These are phyloP conservation scores for Eucalyptus grandis DNA, from an alignment of 345 rosid genomes.

Conservation along the genomic window DNA sequence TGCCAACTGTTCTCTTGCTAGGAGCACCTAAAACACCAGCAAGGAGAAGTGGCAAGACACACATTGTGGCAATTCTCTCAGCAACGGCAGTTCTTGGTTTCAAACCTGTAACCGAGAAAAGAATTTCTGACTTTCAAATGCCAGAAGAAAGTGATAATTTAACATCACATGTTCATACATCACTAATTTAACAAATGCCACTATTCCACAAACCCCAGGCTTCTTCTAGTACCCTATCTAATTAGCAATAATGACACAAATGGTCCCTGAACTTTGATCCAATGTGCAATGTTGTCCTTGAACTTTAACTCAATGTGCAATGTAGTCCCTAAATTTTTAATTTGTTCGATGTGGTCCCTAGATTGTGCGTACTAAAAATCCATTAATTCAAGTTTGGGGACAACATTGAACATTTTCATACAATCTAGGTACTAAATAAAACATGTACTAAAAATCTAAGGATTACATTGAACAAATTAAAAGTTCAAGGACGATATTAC, in stretches of 20 bases:
- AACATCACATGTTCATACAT: neutral
- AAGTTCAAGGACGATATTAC: too few species aligned
- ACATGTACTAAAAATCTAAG: too few species aligned
- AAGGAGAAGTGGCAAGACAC: conserved; percentile 81
- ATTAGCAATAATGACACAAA: neutral
- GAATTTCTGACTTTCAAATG: neutral
- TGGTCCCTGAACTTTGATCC: neutral
- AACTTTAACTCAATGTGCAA: too few species aligned
- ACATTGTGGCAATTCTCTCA: conserved; percentile 60
- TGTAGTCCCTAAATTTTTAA: too few species aligned
- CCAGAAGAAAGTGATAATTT: neutral
- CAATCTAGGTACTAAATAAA: too few species aligned
- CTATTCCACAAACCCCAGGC: neutral
- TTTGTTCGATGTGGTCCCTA: neutral
- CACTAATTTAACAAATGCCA: neutral
- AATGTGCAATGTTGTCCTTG: neutral
- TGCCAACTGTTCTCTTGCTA: conserved; percentile 56
- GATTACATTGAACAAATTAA: too few species aligned
- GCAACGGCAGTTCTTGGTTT: conserved; percentile 74
- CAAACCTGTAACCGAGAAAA: conserved; percentile 45
- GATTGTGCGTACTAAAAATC: too few species aligned
- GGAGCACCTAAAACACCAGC: conserved; percentile 94
- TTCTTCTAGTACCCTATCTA: neutral
- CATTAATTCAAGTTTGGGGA: too few species aligned
- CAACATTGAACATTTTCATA: too few species aligned